Base-by-base conservation (phyloP, 257 asterid genomes). In the Solanum paucissectum region DNA sequence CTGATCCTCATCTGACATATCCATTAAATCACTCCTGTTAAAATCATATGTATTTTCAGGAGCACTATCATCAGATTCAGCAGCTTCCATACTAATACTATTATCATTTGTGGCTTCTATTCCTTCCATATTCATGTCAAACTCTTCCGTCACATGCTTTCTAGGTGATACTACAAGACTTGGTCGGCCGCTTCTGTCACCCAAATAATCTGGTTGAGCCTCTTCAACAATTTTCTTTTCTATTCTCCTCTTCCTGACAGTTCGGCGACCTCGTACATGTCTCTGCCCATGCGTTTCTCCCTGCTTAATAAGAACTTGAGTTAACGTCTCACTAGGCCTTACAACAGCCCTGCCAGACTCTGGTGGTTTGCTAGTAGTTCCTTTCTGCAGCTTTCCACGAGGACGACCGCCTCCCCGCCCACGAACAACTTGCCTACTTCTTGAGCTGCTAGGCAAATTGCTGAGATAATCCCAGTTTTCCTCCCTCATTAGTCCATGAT, bases 211-310 rank as follows among this genome's bases (percentile, higher is more conserved):
- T 21, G 86, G 89, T 44, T 84, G 75, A 52, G 87, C 89, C 85
- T 92, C 95, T 33, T 89, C 84, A n/a, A 83, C 90, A 1, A 87
- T 76, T 85, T 90, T 92, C 89, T 90, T 93, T 88, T 92, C 97
- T 3, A 79, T 74, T 89, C 98, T 95, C 89, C 98, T 93, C 89
- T 87, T 92, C 88, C 98, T 87, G 40, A 93, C 76, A 79, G 98
- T 96, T 89, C 99, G 91, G 20, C 91, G 95, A 71, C 99, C 98
- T 4, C 98, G 96, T 18, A 91, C 92, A 79, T 92, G 96, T 90
- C 87, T 93, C 91, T 95, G 98, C 71, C 94, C 96, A 34, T 92
- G 92, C 27, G 94, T 88, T 38, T 90, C 93, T 58, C 94, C 93
- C 84, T 92, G 96, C 90, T 93, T 94, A 91, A 88, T 88, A 68